These are phyloP conservation scores for Tulasnella calospora DNA, from an alignment of 768 basidiomycete species.

Conservation along the genomic window DNA sequence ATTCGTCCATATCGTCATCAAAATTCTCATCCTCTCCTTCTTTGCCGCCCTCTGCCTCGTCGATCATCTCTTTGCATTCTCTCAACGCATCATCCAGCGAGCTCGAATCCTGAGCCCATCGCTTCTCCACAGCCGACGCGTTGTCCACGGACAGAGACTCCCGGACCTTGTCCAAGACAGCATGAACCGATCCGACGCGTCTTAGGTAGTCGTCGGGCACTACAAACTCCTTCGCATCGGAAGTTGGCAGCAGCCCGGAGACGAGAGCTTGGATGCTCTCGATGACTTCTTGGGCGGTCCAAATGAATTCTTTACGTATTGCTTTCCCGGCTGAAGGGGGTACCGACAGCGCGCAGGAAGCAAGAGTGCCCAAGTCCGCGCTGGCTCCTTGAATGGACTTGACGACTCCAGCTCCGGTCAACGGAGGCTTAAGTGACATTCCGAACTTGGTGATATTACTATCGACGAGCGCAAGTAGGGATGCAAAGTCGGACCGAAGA, in stretches of 20 bases:
- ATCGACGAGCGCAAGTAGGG: constrained; percentile 26
- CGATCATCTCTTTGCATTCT: constrained; percentile 26
- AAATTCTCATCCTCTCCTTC: constrained; percentile 12
- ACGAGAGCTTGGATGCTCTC: constrained; percentile 25
- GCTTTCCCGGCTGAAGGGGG: constrained; percentile 1
- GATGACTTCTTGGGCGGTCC: constrained; percentile 28
- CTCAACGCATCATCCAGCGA: constrained; percentile 27
- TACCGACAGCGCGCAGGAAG: constrained; percentile 17
- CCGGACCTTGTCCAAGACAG: constrained; percentile 25
- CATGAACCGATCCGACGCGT: constrained; percentile 18
- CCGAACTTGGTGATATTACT: constrained; percentile 24
- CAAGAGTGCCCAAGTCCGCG: constrained; percentile 22
- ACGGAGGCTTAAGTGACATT: constrained; percentile 29
- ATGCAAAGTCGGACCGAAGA: constrained; percentile 25
- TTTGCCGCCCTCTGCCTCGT: constrained; percentile 1
- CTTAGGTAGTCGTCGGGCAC: constrained; percentile 25
- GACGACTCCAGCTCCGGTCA: constrained; percentile 20
- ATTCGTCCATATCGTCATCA: constrained; percentile 20
- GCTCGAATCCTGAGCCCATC: constrained; percentile 23
- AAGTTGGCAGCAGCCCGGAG: background rate
- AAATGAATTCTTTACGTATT: constrained; percentile 26
- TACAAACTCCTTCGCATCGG: background rate
- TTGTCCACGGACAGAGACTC: constrained; percentile 22
- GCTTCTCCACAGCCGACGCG: constrained; percentile 21
- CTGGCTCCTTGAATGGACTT: constrained; percentile 21